A percentile compares a stretch with the other conserved stretches of the same genome.
Conservation (phyloP, 805 yeast species). For the Groenewaldozyma salmanticensis region DNA sequence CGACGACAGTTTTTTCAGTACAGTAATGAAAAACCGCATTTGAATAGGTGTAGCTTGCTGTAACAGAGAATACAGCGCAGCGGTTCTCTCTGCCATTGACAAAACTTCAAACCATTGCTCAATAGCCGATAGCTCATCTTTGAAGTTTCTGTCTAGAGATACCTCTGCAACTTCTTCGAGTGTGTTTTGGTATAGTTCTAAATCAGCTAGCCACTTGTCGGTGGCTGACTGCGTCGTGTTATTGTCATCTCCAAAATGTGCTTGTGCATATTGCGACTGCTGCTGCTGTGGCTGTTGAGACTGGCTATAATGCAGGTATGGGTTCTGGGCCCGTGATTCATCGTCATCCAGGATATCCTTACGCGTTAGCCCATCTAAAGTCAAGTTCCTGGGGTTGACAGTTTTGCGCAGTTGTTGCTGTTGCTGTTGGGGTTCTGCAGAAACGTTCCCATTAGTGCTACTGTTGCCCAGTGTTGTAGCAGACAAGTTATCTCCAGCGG, state of each 20-base stretch:
- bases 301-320: no score
- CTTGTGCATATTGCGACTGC: no score
- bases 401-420: no score
- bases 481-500: no score
- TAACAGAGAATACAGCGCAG: conserved; percentile 29
- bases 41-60: conserved; percentile 28
- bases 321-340: no score
- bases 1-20: conserved; percentile 23
- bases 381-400: no score
- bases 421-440: no score
- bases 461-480: no score
- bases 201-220: conserved; percentile 27
- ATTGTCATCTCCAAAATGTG: conserved; percentile 1
- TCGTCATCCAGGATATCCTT: no score
- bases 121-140: conserved; percentile 27
- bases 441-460: no score
- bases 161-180: conserved; percentile 26
- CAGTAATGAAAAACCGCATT: conserved; percentile 25
- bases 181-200: conserved; percentile 23
- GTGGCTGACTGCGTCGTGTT: conserved; percentile 19
- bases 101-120: conserved; percentile 34
- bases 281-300: no score
- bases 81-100: conserved; percentile 29
- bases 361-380: no score
- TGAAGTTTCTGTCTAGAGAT: conserved; percentile 23